These are phyloP conservation scores for Aegilops bicornis DNA, from an alignment of 176 grass and related monocot genomes.

Conservation along the genomic window DNA sequence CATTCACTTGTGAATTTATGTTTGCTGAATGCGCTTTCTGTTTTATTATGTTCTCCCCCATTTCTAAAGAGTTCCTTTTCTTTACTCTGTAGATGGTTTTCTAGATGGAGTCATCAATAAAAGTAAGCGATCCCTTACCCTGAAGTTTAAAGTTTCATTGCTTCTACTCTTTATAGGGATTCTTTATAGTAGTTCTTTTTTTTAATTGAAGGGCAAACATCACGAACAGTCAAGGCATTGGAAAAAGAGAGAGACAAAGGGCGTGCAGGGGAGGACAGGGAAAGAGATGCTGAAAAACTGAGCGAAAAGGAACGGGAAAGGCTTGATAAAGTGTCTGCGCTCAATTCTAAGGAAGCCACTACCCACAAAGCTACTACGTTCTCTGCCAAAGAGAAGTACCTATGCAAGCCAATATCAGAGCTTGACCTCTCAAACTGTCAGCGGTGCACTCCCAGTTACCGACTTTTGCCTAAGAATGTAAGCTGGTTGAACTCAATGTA, in stretches of 20 bases:
- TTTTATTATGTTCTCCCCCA: slow-evolving; percentile 6
- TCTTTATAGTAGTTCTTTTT: slow-evolving; percentile 1
- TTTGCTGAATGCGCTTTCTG: slow-evolving; percentile 9
- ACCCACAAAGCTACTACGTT: slow-evolving; percentile 35
- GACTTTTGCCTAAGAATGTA: slow-evolving; percentile 80
- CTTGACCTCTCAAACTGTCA: slow-evolving; percentile 78
- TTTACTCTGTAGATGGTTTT: slow-evolving; percentile 73
- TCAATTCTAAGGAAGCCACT: slow-evolving; percentile 46
- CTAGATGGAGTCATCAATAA: slow-evolving; percentile 69
- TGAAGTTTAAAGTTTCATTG: slow-evolving; percentile 5
- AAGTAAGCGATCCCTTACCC: slow-evolving; percentile 37
- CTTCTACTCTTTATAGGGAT: neutral
- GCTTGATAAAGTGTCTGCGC: slow-evolving; percentile 42
- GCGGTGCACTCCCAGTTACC: slow-evolving; percentile 75
- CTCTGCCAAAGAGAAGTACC: slow-evolving; percentile 67
- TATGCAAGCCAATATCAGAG: slow-evolving; percentile 77
- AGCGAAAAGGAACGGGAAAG: slow-evolving; percentile 53
- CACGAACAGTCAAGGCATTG: slow-evolving; percentile 31
- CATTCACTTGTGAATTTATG: neutral
- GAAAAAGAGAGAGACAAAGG: slow-evolving; percentile 67
- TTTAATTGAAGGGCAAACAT: slow-evolving; percentile 50
- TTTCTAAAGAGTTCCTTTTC: slow-evolving; percentile 35
- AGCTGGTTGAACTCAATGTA: slow-evolving; percentile 6
- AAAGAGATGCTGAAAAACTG: slow-evolving; percentile 53
- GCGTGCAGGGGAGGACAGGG: slow-evolving; percentile 51